Base-by-base conservation (phyloP, 106 monocot genomes). In the Acorus gramineus region DNA sequence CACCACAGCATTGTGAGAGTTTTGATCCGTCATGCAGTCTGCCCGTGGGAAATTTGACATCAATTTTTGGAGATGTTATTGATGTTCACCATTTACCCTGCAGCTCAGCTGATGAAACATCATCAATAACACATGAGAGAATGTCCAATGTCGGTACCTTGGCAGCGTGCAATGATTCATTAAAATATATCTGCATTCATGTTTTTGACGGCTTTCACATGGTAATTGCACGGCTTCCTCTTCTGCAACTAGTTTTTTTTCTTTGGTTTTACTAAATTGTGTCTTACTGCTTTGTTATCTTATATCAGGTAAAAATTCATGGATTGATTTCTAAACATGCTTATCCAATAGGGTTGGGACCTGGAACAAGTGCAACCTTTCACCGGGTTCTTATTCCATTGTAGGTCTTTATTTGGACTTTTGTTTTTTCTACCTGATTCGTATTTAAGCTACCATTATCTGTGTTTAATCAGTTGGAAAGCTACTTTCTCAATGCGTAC, bases 341-440 rank as follows among this genome's bases (percentile, higher is more conserved):
- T 44, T 78, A 45, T 76, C 82, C 82, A 57, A 53, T 86, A 72
- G 95, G 95, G 62, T 3, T 95, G 56, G 90, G 86, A 57, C 75
- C 78, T 61, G 95, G 90, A 73, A 84, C 72, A 68, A 84, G 76
- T 70, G 90, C 73, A 63, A 90, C 90, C 45, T 95, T 95, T 57
- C 78, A 95, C 54, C 77, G 90, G 8, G 70, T 90, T 62, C 87
- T 90, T 45, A 14, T 85, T 62, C 80, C 69, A 56, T 66, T 60
- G 85, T 90, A 71, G 75, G 68, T 11, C 50, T 60, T 10, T 28
- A 28, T 28, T 28, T 28, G 28, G 28, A 28, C 28, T 28, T 28
- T 28, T 28, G 28, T 28, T 28, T 28, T 28, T 28, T 28, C 28
- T 1, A 28, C 28, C 28, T 28, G 28, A 28, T 28, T 28, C 28